These are phyloP conservation scores for Alternaria triticimaculans DNA, from an alignment of 2,329 filamentous ascomycete species.

Conservation along the genomic window DNA sequence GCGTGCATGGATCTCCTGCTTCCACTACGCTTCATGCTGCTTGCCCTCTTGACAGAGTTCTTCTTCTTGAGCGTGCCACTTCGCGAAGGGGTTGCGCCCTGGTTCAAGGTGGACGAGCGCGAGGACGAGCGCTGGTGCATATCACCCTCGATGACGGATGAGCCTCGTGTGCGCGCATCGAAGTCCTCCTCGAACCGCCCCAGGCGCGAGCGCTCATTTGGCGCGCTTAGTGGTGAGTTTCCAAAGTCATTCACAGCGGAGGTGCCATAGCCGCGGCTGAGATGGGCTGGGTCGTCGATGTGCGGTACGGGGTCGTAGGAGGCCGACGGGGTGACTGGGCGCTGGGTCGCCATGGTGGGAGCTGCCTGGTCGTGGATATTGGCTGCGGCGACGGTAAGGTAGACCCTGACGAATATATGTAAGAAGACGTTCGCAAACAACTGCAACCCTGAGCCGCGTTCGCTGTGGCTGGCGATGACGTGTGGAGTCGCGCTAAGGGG, in stretches of 20 bases:
- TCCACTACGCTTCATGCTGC: conserved; percentile 77
- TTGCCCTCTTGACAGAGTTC: conserved; percentile 73
- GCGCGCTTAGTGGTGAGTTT: conserved; percentile 38
- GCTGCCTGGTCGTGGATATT: conserved; percentile 4
- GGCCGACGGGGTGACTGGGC: conserved; percentile 26
- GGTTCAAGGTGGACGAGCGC: conserved; percentile 51
- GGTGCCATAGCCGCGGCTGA: conserved; percentile 44
- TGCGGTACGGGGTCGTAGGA: conserved; percentile 48
- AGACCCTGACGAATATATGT: conserved; percentile 14
- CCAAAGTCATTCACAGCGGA: conserved; percentile 50
- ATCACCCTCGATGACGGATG: conserved; percentile 65
- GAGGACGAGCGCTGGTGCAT: conserved; percentile 68
- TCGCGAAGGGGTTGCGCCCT: conserved; percentile 60
- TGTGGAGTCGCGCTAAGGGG: conserved; percentile 19
- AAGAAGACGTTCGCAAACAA: conserved; percentile 8
- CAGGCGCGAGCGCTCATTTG: conserved; percentile 28
- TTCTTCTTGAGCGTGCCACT: conserved; percentile 90
- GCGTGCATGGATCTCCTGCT: conserved; percentile 84
- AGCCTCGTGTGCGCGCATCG: conserved; percentile 71
- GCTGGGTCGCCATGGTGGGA: conserved; percentile 33
- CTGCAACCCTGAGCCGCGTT: conserved; percentile 10
- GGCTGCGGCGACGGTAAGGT: conserved; percentile 4
- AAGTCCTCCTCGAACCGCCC: conserved; percentile 74
- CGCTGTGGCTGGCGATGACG: conserved; percentile 29
- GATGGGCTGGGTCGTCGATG: conserved; percentile 45